Conservation (phyloP, 805 yeast species). For the Yarrowia yakushimensis region DNA sequence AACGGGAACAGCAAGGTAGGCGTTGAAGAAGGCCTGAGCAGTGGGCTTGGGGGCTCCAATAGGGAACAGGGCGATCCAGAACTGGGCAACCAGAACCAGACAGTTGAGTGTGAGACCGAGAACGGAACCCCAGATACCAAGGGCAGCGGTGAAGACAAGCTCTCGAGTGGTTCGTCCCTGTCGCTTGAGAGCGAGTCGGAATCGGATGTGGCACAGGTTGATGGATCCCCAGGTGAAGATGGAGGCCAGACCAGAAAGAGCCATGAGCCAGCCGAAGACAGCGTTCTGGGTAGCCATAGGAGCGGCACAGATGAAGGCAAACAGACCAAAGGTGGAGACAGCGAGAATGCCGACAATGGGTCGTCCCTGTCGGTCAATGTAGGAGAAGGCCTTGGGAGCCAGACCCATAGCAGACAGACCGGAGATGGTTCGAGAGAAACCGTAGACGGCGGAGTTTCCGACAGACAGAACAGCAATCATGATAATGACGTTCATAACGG, state of each 20-base stretch:
- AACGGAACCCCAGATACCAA: constrained; percentile 60
- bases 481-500: constrained; percentile 67
- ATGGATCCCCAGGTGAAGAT: constrained; percentile 73
- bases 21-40: constrained; percentile 45
- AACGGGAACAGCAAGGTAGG: constrained; percentile 47
- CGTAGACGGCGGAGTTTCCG: constrained; percentile 69
- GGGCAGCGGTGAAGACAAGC: constrained; percentile 57
- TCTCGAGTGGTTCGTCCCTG: constrained; percentile 62
- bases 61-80: constrained; percentile 74
- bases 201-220: constrained; percentile 61
- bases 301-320: constrained; percentile 63
- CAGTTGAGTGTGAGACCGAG: constrained; percentile 56
- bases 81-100: constrained; percentile 63
- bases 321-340: constrained; percentile 49
- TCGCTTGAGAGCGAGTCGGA: constrained; percentile 53
- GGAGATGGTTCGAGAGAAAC: constrained; percentile 64
- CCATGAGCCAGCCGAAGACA: constrained; percentile 67
- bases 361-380: constrained; percentile 74
- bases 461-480: constrained; percentile 67
- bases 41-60: constrained; percentile 43
- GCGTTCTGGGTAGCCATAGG: constrained; percentile 39
- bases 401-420: constrained; percentile 63
- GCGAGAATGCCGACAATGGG: constrained; percentile 63
- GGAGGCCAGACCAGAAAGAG: constrained; percentile 67
- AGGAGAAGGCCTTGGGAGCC: constrained; percentile 59